Evolutionary conservation across 352 stramenopile genomes (phyloP).

Genomic region (Phytophthora meadii): DNA sequence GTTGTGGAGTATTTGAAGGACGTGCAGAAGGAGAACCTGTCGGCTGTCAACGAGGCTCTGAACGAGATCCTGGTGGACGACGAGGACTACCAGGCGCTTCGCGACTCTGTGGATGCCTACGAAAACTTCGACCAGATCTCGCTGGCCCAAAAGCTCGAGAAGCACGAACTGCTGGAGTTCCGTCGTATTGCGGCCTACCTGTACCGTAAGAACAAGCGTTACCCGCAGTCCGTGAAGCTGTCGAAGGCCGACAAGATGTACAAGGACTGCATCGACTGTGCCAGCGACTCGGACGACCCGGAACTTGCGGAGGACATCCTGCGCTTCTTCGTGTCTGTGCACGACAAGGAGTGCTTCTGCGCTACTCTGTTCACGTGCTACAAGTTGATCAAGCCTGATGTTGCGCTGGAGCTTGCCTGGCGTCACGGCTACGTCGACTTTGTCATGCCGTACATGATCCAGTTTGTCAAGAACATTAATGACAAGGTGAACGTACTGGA

Average conservation of each 20-base stretch:
- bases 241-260: slow-evolving; percentile 99
- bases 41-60: slow-evolving; percentile 98
- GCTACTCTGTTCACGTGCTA: slow-evolving; percentile 99
- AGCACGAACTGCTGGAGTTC: slow-evolving; percentile 99
- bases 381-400: slow-evolving; percentile 98
- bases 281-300: slow-evolving; percentile 94
- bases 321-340: slow-evolving; percentile 98
- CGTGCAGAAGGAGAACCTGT: slow-evolving; percentile 99
- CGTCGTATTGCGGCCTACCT: slow-evolving; percentile 99
- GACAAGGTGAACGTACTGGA: slow-evolving; percentile 95
- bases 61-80: slow-evolving; percentile 98
- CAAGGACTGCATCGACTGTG: slow-evolving; percentile 99
- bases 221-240: slow-evolving; percentile 97
- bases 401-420: slow-evolving; percentile 99
- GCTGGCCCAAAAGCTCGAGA: slow-evolving; percentile 98
- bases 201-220: slow-evolving; percentile 99
- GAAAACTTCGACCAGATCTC: slow-evolving; percentile 99
- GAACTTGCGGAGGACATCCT: slow-evolving; percentile 98
- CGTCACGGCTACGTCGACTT: slow-evolving; percentile 99
- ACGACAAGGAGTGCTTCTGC: slow-evolving; percentile 99
- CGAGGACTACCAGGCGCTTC: slow-evolving; percentile 98
- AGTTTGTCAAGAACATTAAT: slow-evolving; percentile 98
- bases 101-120: slow-evolving; percentile 98
- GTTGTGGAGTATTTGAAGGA: slow-evolving; percentile 98
- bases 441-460: slow-evolving; percentile 99